Conservation (phyloP, 148 eudicot genomes). For the Rhododendron simsii region DNA sequence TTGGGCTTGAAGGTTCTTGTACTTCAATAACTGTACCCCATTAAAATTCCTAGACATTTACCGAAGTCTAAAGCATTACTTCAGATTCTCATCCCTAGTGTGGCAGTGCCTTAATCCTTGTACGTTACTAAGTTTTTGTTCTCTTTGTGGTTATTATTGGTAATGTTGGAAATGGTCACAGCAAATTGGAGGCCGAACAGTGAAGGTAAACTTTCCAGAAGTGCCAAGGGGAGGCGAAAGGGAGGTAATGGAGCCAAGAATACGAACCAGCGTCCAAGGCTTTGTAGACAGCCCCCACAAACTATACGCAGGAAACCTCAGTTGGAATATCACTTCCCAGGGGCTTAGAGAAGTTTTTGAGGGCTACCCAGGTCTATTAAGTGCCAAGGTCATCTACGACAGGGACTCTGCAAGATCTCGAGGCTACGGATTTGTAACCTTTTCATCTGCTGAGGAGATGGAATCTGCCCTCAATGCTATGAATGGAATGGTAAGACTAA, state of each 20-base stretch:
- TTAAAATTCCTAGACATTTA: not conserved
- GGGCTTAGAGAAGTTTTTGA: conserved; percentile 64
- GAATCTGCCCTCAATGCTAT: conserved; percentile 58
- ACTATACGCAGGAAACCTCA: conserved; percentile 80
- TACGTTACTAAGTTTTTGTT: not conserved
- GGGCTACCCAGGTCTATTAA: conserved; percentile 55
- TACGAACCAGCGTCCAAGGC: conserved; percentile 41
- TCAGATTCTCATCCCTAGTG: not conserved
- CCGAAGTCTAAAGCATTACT: not conserved
- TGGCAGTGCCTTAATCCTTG: conserved; percentile 5
- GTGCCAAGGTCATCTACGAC: conserved; percentile 79
- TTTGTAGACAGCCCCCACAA: conserved; percentile 83
- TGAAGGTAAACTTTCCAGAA: conserved; percentile 92
- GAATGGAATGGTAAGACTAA: conserved; percentile 69
- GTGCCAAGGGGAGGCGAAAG: conserved; percentile 89
- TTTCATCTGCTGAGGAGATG: conserved; percentile 60
- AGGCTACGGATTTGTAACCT: conserved; percentile 82
- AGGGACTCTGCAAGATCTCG: conserved; percentile 73
- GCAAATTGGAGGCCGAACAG: conserved; percentile 83
- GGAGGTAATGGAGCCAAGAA: conserved; percentile 61
- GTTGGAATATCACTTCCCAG: conserved; percentile 65
- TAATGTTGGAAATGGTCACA: conserved; percentile 20
- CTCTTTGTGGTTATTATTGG: not conserved
- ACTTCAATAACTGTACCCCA: not conserved
- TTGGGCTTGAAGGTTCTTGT: not conserved